Base-by-base conservation (phyloP, 1,284 basidiomycete species). In the Omphalotus olearius region DNA sequence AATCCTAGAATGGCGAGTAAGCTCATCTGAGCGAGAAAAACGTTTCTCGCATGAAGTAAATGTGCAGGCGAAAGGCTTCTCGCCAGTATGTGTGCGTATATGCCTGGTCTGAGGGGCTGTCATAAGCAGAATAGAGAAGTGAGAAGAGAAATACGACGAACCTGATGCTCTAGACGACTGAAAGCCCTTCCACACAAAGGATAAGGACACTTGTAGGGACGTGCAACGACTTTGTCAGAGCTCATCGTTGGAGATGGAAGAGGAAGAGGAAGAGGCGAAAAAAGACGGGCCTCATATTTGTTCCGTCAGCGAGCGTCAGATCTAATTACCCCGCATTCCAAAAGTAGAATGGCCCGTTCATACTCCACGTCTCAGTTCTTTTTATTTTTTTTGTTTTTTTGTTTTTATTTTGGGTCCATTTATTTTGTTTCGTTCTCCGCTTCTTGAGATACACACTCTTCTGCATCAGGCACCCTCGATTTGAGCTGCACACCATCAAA, bases 11-110 rank as follows among this genome's bases (percentile, higher is more conserved):
- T 99, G 96, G 52, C 96, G 82, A 18, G 96, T 99, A 59, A 99
- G 82, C 70, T 99, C 96, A 73, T 99, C 96, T 16, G 92, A 95
- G 57, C 96, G 86, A 28, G 92, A 96, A 71, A 99, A 99, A 25
- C 94, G 89, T 70, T 98, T 99, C 70, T 98, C 95, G 78, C 96
- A 99, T n/a, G 86, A 84, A 0, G 92, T 86, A 68, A 90, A 93
- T 0, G 84, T 89, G 78, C 96, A 99, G 30, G 85, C 81, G 65
- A 98, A 98, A 1, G 96, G 96, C 65, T 97, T 98, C 69, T 98
- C 96, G 60, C 96, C 96, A 0, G 96, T 99, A 69, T 99, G 96
- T 0, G 95, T 99, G 53, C 96, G 89, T 52, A 98, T 96, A 67
- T 99, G 96, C 53, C 96, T 88, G 17, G 95, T 99, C 90, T 98